Conservation (phyloP, 2,329 filamentous ascomycete genomes). For the Apiospora koreana region DNA sequence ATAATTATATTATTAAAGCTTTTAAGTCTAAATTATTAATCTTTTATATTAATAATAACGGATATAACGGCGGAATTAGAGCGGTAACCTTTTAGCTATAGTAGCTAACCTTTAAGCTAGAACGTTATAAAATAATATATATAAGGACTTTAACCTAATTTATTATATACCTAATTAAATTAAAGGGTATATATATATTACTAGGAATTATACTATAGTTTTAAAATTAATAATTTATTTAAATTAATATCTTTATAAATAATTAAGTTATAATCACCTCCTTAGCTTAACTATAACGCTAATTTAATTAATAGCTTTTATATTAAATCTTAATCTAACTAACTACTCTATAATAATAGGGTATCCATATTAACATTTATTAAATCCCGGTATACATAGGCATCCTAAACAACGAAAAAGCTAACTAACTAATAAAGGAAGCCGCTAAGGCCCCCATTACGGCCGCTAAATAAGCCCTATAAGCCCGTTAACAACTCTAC, state of each 20-base stretch:
- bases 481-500: not conserved
- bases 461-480: not conserved
- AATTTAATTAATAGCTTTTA: not conserved
- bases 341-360: not conserved
- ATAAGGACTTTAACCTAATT: not conserved
- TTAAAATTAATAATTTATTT: too few relatives aligned
- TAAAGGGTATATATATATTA: not conserved
- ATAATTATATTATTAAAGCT: not conserved
- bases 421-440: too few relatives aligned
- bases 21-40: too few relatives aligned
- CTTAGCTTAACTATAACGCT: too few relatives aligned
- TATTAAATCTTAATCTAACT: not conserved
- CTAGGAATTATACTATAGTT: not conserved
- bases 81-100: not conserved
- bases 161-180: not conserved
- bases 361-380: not conserved
- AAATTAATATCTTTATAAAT: too few relatives aligned
- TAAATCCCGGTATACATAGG: too few relatives aligned
- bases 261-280: too few relatives aligned
- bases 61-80: not conserved
- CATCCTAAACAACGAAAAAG: too few relatives aligned
- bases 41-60: not conserved
- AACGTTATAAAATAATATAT: not conserved
- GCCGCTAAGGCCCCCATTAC: too few relatives aligned
- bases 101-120: not conserved